Conservation (phyloP, 371 early-diverging fungal species). For the Rhizopus sp. region DNA sequence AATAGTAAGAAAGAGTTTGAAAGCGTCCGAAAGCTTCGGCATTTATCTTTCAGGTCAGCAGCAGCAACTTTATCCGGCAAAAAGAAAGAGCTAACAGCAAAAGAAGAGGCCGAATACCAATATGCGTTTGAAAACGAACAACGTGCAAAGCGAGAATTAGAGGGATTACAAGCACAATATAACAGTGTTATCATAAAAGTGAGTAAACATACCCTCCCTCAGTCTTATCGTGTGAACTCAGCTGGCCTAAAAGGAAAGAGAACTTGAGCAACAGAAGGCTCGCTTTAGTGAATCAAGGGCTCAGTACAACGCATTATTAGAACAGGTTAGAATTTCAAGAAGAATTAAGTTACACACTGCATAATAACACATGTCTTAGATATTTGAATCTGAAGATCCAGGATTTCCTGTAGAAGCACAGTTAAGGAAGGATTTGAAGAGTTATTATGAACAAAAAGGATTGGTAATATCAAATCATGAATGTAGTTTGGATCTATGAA, state of each 20-base stretch:
- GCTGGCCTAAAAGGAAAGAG: conserved; percentile 7
- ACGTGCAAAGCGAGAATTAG: conserved; percentile 33
- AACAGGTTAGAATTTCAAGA: conserved; percentile 16
- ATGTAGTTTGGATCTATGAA: not conserved
- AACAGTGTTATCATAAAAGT: conserved; percentile 4
- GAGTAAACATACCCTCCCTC: not conserved
- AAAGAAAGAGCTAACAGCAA: conserved; percentile 37
- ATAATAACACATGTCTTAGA: conserved; percentile 12
- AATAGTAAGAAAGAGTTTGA: conserved; percentile 43
- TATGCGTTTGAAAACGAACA: conserved; percentile 48
- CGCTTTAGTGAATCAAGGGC: conserved; percentile 15
- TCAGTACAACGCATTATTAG: conserved; percentile 18
- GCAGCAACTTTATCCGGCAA: conserved; percentile 45
- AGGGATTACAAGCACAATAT: conserved; percentile 12
- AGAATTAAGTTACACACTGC: not conserved
- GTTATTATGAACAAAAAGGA: conserved; percentile 29
- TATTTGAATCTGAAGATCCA: conserved; percentile 27
- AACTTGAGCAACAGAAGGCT: conserved; percentile 12
- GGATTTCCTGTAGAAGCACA: conserved; percentile 33
- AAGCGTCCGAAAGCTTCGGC: conserved; percentile 38
- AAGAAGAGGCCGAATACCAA: conserved; percentile 44
- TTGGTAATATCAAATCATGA: conserved; percentile 18
- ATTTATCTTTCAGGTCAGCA: conserved; percentile 39
- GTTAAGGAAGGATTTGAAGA: conserved; percentile 30
- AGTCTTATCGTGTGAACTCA: conserved; percentile 1